phyloP scores from a whole-genome alignment of 2,329 filamentous ascomycete species.

The Pseudocercospora vitis region DNA sequence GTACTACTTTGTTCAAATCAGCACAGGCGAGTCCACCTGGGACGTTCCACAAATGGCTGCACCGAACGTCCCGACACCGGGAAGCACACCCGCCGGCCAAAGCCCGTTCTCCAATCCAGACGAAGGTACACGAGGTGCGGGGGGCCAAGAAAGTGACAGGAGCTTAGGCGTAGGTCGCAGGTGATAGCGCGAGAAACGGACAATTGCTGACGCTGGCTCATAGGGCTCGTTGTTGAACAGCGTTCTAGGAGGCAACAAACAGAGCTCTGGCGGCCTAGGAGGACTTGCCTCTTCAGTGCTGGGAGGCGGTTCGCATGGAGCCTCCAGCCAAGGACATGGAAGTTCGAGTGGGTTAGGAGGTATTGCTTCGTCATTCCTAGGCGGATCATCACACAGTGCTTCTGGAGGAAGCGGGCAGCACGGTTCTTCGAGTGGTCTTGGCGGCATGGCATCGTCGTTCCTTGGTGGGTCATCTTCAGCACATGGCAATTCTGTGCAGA shows the following conservation, averaged over 20 bases:
- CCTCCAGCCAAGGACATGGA: slow-evolving; percentile 18
- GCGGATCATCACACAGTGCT: slow-evolving; percentile 29
- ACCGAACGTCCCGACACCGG: slow-evolving; percentile 41
- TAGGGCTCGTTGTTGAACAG: slow-evolving; percentile 32
- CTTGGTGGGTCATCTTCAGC: slow-evolving; percentile 28
- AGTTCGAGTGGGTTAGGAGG: slow-evolving; percentile 31
- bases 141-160: slow-evolving; percentile 34
- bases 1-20: slow-evolving; percentile 46
- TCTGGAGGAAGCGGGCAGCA: slow-evolving; percentile 15
- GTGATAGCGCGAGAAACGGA: background rate
- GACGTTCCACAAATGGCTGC: slow-evolving; percentile 42
- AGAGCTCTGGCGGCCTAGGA: slow-evolving; percentile 27
- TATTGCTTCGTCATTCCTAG: slow-evolving; percentile 36
- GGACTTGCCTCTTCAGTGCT: slow-evolving; percentile 27
- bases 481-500: slow-evolving; percentile 21
- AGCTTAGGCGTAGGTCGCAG: slow-evolving; percentile 32
- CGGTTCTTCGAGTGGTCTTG: slow-evolving; percentile 25
- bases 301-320: slow-evolving; percentile 24
- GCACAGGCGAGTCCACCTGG: slow-evolving; percentile 45
- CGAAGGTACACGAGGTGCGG: slow-evolving; percentile 30
- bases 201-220: slow-evolving; percentile 17
- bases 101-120: slow-evolving; percentile 39
- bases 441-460: slow-evolving; percentile 31
- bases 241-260: slow-evolving; percentile 36
- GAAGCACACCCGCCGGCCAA: slow-evolving; percentile 39